Conservation (phyloP, 148 eudicot genomes). For the Spergularia bocconei region DNA sequence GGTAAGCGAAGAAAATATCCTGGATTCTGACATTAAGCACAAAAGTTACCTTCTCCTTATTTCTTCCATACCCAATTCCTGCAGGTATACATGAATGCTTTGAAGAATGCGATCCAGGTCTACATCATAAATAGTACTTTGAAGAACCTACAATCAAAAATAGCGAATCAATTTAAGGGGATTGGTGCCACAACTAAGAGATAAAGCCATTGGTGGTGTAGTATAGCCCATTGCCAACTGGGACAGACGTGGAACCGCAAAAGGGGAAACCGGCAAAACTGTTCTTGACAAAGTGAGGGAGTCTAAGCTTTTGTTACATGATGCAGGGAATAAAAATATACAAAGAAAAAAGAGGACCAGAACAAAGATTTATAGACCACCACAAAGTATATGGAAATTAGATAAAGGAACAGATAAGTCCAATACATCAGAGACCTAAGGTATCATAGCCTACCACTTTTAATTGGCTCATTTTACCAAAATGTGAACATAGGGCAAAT, state of each 20-base stretch:
- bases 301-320: neutral
- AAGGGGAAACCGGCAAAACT: neutral
- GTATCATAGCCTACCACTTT: neutral
- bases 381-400: neutral
- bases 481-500: neutral
- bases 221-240: no score
- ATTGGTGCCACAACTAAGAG: neutral
- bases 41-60: slow-evolving; percentile 80
- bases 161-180: slow-evolving; percentile 1
- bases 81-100: slow-evolving; percentile 90
- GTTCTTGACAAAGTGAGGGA: neutral
- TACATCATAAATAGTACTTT: slow-evolving; percentile 85
- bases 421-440: neutral
- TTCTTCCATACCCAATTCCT: slow-evolving; percentile 98
- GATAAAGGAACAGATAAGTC: neutral
- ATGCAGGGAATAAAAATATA: neutral
- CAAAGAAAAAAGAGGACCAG: neutral
- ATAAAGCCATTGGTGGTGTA: no score
- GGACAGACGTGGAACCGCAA: no score
- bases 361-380: neutral
- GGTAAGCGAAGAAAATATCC: neutral
- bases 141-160: slow-evolving; percentile 70
- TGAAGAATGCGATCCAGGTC: slow-evolving; percentile 96
- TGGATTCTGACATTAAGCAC: neutral
- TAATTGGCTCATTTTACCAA: neutral